These are phyloP conservation scores for Botrytis deweyae DNA, from an alignment of 2,329 filamentous ascomycete species.

Conservation along the genomic window DNA sequence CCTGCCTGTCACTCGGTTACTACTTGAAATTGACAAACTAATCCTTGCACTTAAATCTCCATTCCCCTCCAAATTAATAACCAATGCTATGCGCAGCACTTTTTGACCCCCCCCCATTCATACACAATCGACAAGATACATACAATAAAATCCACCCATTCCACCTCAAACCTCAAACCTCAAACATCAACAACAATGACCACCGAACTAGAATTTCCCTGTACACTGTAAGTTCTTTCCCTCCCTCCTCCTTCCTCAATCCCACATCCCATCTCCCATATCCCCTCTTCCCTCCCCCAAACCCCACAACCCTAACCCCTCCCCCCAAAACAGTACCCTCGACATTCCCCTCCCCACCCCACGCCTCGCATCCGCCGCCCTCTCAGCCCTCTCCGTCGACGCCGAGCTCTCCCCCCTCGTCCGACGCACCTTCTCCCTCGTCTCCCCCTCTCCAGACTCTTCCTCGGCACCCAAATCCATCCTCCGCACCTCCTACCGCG, in stretches of 20 bases:
- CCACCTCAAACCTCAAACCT: neutral
- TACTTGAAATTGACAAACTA: neutral
- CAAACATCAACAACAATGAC: constrained; percentile 9
- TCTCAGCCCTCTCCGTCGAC: constrained; percentile 78
- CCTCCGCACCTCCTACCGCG: constrained; percentile 57
- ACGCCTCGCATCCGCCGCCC: constrained; percentile 74
- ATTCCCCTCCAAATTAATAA: neutral
- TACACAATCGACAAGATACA: neutral
- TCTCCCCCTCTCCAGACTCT: constrained; percentile 31
- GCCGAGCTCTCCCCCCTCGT: constrained; percentile 86
- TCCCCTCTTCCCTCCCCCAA: neutral
- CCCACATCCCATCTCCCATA: too few relatives aligned
- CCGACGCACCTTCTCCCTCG: constrained; percentile 64
- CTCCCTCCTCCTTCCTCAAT: neutral
- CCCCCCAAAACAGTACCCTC: constrained; percentile 30
- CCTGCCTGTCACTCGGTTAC: neutral
- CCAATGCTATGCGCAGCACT: constrained; percentile 6
- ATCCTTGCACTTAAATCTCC: constrained; percentile 5
- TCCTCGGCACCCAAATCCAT: neutral
- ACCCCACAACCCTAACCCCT: neutral
- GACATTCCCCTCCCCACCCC: constrained; percentile 70
- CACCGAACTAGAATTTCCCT: constrained; percentile 56
- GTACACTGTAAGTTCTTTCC: constrained; percentile 55
- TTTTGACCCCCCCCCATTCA: neutral
- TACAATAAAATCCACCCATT: neutral